These are phyloP conservation scores for Helotiales sp. DNA, from an alignment of 2,329 filamentous ascomycete species.

Conservation along the genomic window DNA sequence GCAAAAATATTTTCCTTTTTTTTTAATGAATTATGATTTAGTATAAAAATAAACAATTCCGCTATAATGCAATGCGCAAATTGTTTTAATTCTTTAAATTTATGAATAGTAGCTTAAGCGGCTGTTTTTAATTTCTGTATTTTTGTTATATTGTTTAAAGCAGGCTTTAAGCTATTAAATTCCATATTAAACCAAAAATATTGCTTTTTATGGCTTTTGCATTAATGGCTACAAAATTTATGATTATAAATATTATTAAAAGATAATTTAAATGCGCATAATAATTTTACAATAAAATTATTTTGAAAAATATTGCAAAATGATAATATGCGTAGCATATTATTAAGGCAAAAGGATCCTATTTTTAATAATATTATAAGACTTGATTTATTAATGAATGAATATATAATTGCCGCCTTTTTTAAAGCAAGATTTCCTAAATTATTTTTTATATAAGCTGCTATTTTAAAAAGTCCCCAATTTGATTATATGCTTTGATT, in stretches of 20 bases:
- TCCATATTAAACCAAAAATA: background rate
- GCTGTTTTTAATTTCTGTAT: background rate
- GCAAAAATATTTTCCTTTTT: too few species aligned
- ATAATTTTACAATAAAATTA: background rate
- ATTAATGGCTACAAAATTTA: background rate
- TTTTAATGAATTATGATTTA: too few species aligned
- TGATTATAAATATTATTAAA: background rate
- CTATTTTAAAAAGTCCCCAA: background rate
- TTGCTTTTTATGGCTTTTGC: background rate
- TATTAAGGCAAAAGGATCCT: background rate
- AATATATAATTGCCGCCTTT: conserved; percentile 1
- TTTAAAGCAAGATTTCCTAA: background rate
- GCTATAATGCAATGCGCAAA: background rate
- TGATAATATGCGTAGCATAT: background rate
- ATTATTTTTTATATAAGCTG: background rate
- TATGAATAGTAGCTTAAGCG: background rate
- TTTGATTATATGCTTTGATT: background rate
- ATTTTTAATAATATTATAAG: background rate
- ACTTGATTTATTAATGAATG: background rate
- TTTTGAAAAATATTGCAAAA: background rate
- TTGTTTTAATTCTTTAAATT: background rate
- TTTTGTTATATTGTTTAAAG: background rate
- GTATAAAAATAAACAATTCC: too few species aligned
- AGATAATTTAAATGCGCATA: background rate
- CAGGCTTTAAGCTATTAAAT: background rate